Conservation (phyloP, 345 rosid genomes). For the Bretschneidera sinensis region DNA sequence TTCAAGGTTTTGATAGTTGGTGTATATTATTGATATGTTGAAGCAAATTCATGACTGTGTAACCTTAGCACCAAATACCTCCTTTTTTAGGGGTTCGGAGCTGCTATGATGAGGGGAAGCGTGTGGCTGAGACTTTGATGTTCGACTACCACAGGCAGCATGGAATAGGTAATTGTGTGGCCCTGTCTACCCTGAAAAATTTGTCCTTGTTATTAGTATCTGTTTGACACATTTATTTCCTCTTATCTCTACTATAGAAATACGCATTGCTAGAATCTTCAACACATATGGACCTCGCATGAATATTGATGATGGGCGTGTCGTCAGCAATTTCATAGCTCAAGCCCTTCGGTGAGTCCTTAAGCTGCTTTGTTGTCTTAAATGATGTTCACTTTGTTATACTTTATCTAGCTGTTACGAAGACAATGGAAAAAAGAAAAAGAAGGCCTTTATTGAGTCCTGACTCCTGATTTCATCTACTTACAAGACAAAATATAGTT, state of each 20-base stretch:
- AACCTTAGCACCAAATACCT: neutral
- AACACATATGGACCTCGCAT: constrained; percentile 98
- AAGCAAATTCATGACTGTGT: too few species aligned
- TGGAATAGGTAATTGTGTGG: constrained; percentile 56
- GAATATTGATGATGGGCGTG: constrained; percentile 99
- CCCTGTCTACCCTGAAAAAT: neutral
- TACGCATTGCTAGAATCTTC: constrained; percentile 97
- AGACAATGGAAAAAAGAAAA: too few species aligned
- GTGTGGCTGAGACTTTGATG: constrained; percentile 97
- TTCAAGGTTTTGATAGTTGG: neutral
- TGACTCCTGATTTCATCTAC: too few species aligned
- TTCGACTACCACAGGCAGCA: constrained; percentile 98
- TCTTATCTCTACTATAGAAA: constrained; percentile 46
- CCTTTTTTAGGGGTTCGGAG: constrained; percentile 69
- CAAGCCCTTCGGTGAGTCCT: constrained; percentile 80
- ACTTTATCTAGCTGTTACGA: too few species aligned
- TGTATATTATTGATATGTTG: too few species aligned
- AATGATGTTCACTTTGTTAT: too few species aligned
- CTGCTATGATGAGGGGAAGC: constrained; percentile 98
- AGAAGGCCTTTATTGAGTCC: too few species aligned
- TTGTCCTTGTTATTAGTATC: neutral
- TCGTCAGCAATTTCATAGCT: constrained; percentile 98
- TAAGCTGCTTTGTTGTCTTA: neutral
- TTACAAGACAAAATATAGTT: too few species aligned
- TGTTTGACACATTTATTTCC: neutral